A percentile compares a stretch with the other conserved stretches of the same genome.
Evolutionary conservation across 345 rosid species (phyloP).

Genomic region (Hibiscus syriacus): DNA sequence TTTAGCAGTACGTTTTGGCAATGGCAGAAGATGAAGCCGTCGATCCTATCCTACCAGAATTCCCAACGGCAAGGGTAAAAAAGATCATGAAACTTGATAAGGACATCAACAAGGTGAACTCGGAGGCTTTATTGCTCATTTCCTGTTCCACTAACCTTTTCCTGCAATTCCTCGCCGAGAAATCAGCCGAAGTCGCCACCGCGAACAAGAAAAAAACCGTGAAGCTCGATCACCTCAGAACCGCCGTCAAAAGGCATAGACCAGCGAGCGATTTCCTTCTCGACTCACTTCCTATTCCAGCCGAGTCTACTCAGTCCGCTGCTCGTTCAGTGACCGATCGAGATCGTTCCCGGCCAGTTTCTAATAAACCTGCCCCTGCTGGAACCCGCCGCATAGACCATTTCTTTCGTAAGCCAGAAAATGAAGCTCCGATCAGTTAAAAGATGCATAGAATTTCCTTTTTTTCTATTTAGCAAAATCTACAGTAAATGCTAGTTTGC

Average conservation of each 20-base stretch:
- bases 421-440: slow-evolving; percentile 23
- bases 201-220: slow-evolving; percentile 73
- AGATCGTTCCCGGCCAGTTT: slow-evolving; percentile 11
- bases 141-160: slow-evolving; percentile 58
- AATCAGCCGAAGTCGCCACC: slow-evolving; percentile 39
- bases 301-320: slow-evolving; percentile 27
- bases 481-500: slow-evolving; percentile 1
- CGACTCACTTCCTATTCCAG: slow-evolving; percentile 66
- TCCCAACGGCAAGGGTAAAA: slow-evolving; percentile 55
- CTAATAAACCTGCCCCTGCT: not conserved
- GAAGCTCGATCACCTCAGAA: slow-evolving; percentile 56
- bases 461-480: not conserved
- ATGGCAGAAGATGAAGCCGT: slow-evolving; percentile 60
- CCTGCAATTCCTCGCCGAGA: slow-evolving; percentile 68
- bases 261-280: slow-evolving; percentile 78
- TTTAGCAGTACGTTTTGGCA: slow-evolving; percentile 27
- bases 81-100: slow-evolving; percentile 80
- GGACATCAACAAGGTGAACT: slow-evolving; percentile 68
- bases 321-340: slow-evolving; percentile 19
- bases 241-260: slow-evolving; percentile 65
- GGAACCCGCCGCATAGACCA: slow-evolving; percentile 41
- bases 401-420: slow-evolving; percentile 45
- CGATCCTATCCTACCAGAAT: slow-evolving; percentile 30
- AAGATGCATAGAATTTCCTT: slow-evolving; percentile 19
- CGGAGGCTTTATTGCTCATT: slow-evolving; percentile 70